phyloP scores from a whole-genome alignment of 495 filamentous ascomycete species.

The Penicillium flavigenum region DNA sequence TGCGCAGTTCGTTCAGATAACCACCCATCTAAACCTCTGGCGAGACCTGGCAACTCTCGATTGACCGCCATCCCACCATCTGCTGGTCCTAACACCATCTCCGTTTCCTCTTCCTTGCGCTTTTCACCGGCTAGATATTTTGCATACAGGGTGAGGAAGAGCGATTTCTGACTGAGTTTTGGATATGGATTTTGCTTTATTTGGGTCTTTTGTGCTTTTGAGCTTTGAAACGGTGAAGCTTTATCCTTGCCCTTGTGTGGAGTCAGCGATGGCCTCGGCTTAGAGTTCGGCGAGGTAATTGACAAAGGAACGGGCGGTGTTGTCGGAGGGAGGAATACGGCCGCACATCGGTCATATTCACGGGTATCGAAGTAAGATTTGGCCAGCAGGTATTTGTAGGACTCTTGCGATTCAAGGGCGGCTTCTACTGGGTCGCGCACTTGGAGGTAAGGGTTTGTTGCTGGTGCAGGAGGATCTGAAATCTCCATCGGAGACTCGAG shows the following conservation, averaged over 20 bases:
- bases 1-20: conserved; percentile 61
- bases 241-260: conserved; percentile 58
- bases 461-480: conserved; percentile 27
- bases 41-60: conserved; percentile 73
- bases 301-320: conserved; percentile 62
- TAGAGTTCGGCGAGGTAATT: conserved; percentile 44
- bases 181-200: conserved; percentile 45
- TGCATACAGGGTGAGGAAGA: conserved; percentile 93
- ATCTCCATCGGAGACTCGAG: conserved; percentile 60
- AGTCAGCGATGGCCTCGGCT: conserved; percentile 38
- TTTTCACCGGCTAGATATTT: conserved; percentile 94
- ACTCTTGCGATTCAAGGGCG: conserved; percentile 73
- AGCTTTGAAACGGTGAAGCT: conserved; percentile 35
- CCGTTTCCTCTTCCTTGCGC: conserved; percentile 89
- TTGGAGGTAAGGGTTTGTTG: conserved; percentile 49
- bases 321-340: conserved; percentile 78
- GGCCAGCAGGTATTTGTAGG: conserved; percentile 81
- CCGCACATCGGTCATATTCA: conserved; percentile 91
- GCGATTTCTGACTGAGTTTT: conserved; percentile 75
- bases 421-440: conserved; percentile 65
- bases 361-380: conserved; percentile 95
- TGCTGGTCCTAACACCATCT: conserved; percentile 94
- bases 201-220: conserved; percentile 31
- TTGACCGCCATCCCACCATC: conserved; percentile 83
- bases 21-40: conserved; percentile 73